Evolutionary conservation across 148 eudicot species (phyloP), one percentile per base, ranked within the genome.

Genomic region (Agrostemma githago): DNA sequence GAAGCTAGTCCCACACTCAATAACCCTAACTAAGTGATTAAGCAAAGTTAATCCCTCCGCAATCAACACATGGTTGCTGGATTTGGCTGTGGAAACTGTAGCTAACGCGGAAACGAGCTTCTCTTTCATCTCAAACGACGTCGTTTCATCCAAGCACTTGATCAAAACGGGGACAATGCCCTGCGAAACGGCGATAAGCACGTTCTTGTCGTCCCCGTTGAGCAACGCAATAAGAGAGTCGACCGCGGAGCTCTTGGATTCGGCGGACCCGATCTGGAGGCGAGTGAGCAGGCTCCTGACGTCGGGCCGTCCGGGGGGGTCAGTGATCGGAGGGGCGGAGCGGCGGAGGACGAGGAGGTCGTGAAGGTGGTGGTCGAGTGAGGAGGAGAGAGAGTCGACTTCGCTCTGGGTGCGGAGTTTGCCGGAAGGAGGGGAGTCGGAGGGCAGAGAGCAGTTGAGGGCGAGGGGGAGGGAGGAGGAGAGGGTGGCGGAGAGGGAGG

Each of bases 361-460:
- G 37, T 78, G 71, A 61, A 84, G 70, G 73, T 75, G 85, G 2
- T 70, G 37, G 42, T 90, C 94, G 53, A 93, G 83, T 4, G 57
- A 65, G 4, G 96, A 83, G 17, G 84, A 72, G 34, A 93, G 61
- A 2, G 92, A 85, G 46, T 89, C 90, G 46, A 93, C 79, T 76
- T 90, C 90, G 71, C 84, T 87, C 38, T 93, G 98, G 41, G 98
- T 94, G 6, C 77, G 81, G 72, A 94, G 90, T 71, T 94, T 89
- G 9, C 97, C 98, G 44, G 46, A 51, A 15, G 86, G 81, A 1
- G 86, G 85, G 1, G 84, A 75, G 14, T 83, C 76, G 26, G 74
- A 3, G 0, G 80, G 77, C 11, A 48, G 20, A 8, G 70, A 79
- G 76, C 96, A 94, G 59, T 72, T 44, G 0, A 42, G 34, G 69